Conservation (phyloP, 2,329 filamentous ascomycete genomes). For the Pseudonectria buxi region DNA sequence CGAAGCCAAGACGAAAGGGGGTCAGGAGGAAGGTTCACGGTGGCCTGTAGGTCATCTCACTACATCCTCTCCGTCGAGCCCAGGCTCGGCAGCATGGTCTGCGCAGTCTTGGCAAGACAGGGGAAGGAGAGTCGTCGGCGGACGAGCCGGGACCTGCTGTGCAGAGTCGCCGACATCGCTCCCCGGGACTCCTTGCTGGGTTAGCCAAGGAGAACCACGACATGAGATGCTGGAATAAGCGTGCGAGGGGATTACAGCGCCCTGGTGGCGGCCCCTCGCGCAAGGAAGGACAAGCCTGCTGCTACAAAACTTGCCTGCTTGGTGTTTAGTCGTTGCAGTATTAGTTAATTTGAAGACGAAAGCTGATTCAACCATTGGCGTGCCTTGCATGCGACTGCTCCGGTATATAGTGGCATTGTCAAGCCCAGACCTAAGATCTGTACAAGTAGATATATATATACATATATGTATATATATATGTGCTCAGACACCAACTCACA, state of each 20-base stretch:
- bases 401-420: too few species aligned
- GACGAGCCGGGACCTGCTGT: constrained; percentile 15
- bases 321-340: constrained; percentile 35
- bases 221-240: constrained; percentile 30
- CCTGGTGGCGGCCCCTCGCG: constrained; percentile 25
- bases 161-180: constrained; percentile 9
- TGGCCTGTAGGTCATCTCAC: constrained; percentile 23
- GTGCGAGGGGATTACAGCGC: constrained; percentile 21
- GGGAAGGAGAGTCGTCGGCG: constrained; percentile 11
- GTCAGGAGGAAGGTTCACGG: constrained; percentile 13
- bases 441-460: too few species aligned
- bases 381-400: not conserved
- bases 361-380: constrained; percentile 14
- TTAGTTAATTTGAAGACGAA: constrained; percentile 36
- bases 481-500: too few species aligned
- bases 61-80: constrained; percentile 14
- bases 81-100: constrained; percentile 14
- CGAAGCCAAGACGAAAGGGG: constrained; percentile 2
- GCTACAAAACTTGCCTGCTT: constrained; percentile 31
- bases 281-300: constrained; percentile 31
- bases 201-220: constrained; percentile 8
- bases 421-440: too few species aligned
- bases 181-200: constrained; percentile 9
- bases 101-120: constrained; percentile 3
- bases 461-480: too few species aligned